Base-by-base conservation (phyloP, 441 rosid genomes). In the Melastoma candidum region DNA sequence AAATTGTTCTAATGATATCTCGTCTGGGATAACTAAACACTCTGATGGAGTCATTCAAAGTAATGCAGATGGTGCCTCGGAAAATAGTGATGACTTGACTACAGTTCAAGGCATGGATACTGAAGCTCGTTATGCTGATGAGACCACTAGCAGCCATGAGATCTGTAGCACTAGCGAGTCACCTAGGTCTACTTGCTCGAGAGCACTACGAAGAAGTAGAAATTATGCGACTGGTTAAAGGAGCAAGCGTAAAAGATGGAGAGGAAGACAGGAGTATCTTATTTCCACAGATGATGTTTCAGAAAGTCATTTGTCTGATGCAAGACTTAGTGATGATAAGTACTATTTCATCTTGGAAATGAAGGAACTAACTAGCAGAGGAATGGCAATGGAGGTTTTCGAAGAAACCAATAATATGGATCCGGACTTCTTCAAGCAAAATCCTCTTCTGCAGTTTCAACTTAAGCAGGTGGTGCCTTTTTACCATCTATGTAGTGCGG, bases 181-280 rank as follows among this genome's bases (percentile, higher is more conserved):
- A 46, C 75, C 77, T 49, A 47, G 26, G 43, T 62, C 66, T 29
- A 8, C 47, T 41, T 54, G 24, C 26, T 54, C 49, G 6, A 77
- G 70, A 63, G 66, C 68, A 64, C 56, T 64, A 22, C 71, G 57
- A 47, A 79, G 78, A 74, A 74, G 61, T 65, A 82, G 82, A 71
- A 71, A 69, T 53, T 68, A 70, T 65, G 61, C 70, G 55, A 60
- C 64, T 55, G 78, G 81, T 57, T 88, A 92, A 71, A 68, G 94
- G 68, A 78, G 77, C 68, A 87, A 85, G 71, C 96, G 94, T 26
- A 92, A 80, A 77, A 72, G 90, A 62, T 92, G 98, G 98, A 80
- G 89, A 69, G 94, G 89, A 57, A 76, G 98, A 57, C 72, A 68
- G 64, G 89, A 78, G 71, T 84, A 87, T 59, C 64, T 72, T 26